A percentile compares a stretch with the other conserved stretches of the same genome.
These are phyloP conservation scores for Saccharomyces hybrid DNA, from an alignment of 1,139 yeast species.

Conservation along the genomic window DNA sequence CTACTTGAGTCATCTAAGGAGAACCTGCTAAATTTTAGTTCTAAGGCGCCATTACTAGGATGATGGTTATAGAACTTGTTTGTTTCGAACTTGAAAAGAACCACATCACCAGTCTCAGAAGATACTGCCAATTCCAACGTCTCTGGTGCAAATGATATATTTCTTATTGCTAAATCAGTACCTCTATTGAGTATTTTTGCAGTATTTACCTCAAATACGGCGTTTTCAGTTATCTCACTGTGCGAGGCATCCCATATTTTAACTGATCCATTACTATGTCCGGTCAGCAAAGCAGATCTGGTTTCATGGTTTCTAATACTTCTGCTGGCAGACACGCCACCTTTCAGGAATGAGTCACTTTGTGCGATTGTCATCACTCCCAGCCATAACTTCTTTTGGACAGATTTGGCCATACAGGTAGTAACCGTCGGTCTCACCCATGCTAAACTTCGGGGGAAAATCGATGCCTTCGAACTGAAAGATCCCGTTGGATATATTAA, in stretches of 20 bases:
- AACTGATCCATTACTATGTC: slow-evolving; percentile 74
- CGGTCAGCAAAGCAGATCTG: slow-evolving; percentile 65
- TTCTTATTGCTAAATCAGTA: slow-evolving; percentile 40
- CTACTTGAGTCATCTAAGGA: slow-evolving; percentile 23
- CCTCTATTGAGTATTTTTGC: slow-evolving; percentile 41
- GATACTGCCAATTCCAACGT: slow-evolving; percentile 69
- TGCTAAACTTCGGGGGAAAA: slow-evolving; percentile 71
- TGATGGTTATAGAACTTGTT: slow-evolving; percentile 38
- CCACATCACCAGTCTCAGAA: slow-evolving; percentile 58
- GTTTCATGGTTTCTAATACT: slow-evolving; percentile 51
- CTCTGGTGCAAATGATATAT: slow-evolving; percentile 67
- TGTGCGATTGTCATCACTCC: slow-evolving; percentile 57
- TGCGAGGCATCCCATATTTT: slow-evolving; percentile 76
- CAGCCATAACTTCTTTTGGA: slow-evolving; percentile 59
- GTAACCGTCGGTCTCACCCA: slow-evolving; percentile 72
- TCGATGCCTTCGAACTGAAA: slow-evolving; percentile 46
- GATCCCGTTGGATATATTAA: slow-evolving; percentile 50
- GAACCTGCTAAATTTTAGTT: slow-evolving; percentile 29
- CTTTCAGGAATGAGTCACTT: slow-evolving; percentile 46
- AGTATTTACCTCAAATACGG: slow-evolving; percentile 49
- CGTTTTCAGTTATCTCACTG: slow-evolving; percentile 59
- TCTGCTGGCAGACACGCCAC: slow-evolving; percentile 65
- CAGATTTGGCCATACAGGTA: slow-evolving; percentile 43
- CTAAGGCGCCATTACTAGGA: slow-evolving; percentile 25
- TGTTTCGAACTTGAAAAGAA: slow-evolving; percentile 65